These are phyloP conservation scores for Dioscorea alata DNA, from an alignment of 106 monocot species.

Conservation along the genomic window DNA sequence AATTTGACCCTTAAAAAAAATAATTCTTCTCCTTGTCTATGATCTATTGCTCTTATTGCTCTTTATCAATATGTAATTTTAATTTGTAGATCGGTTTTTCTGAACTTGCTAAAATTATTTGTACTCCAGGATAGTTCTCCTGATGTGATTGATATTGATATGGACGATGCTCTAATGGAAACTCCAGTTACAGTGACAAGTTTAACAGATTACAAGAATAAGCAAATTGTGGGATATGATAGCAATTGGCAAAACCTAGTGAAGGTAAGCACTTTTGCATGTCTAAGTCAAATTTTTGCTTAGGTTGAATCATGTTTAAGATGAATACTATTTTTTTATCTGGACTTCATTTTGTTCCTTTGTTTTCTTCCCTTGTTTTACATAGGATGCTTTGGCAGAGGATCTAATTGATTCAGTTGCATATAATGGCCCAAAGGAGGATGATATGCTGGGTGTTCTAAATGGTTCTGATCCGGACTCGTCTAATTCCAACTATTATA, in stretches of 20 bases:
- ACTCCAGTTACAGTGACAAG: background rate
- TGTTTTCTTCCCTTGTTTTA: too few relatives aligned
- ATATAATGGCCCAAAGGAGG: background rate
- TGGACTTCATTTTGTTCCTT: background rate
- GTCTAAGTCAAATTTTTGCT: background rate
- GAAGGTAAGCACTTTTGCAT: background rate
- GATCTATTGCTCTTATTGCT: too few relatives aligned
- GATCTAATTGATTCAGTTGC: background rate
- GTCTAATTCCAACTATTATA: background rate
- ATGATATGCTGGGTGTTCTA: background rate
- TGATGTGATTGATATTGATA: slow-evolving; percentile 1
- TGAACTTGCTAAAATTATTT: background rate
- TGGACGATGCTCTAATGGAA: background rate
- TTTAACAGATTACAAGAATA: background rate
- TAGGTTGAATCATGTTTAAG: background rate
- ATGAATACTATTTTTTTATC: background rate
- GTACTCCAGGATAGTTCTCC: background rate
- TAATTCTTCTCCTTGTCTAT: too few relatives aligned
- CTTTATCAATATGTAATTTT: too few relatives aligned
- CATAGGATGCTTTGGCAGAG: background rate
- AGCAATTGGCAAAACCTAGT: background rate
- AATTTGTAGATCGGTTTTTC: too few relatives aligned
- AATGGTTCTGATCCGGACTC: background rate
- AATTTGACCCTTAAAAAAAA: too few relatives aligned
- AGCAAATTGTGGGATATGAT: background rate